These are phyloP conservation scores for Pulveroboletus sp. DNA, from an alignment of 768 basidiomycete genomes.

Conservation along the genomic window DNA sequence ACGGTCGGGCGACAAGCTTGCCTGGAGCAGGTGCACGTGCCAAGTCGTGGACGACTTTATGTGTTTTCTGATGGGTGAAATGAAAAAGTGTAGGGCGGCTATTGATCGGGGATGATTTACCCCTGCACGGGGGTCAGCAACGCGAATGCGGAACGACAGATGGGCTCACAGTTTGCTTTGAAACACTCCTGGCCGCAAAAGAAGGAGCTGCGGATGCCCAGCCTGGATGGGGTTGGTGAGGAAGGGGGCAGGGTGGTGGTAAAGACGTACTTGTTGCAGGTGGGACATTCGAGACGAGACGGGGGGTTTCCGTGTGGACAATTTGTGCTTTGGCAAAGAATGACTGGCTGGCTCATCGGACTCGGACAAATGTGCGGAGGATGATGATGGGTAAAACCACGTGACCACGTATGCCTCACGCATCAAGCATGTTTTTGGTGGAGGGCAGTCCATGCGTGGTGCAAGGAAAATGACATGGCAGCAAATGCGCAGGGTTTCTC, in stretches of 20 bases:
- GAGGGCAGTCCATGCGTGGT: no score
- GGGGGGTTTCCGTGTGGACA: conserved; percentile 84
- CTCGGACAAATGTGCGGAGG: background rate
- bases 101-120: conserved; percentile 1
- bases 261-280: conserved; percentile 78
- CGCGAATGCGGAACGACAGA: background rate
- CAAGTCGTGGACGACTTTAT: conserved; percentile 74
- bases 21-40: conserved; percentile 34
- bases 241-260: background rate
- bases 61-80: conserved; percentile 59
- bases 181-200: conserved; percentile 97
- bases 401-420: conserved; percentile 21
- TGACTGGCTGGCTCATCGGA: conserved; percentile 34
- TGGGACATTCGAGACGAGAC: conserved; percentile 88
- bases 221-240: conserved; percentile 39
- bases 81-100: background rate
- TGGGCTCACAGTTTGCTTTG: conserved; percentile 83
- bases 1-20: background rate
- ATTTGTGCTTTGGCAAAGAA: conserved; percentile 63
- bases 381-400: conserved; percentile 6
- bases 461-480: background rate
- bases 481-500: conserved; percentile 7
- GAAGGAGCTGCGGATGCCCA: conserved; percentile 80
- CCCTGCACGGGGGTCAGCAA: background rate
- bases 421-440: conserved; percentile 24